Evolutionary conservation across 2,329 filamentous ascomycete genomes (phyloP), one percentile per base, ranked within the genome.

Genomic region (Talaromyces sp.): DNA sequence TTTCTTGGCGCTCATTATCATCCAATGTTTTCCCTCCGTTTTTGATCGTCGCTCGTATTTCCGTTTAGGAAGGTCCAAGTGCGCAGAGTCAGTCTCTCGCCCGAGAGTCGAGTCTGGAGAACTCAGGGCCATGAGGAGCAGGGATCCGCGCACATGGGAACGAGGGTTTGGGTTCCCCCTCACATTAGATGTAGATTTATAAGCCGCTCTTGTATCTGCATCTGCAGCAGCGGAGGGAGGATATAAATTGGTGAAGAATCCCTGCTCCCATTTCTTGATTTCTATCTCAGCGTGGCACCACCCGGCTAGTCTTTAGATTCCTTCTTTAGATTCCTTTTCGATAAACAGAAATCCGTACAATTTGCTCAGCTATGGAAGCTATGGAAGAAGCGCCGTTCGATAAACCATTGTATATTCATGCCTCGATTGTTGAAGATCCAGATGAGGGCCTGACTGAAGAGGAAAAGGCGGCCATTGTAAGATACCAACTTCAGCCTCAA

Each of bases 401-500:
- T 19, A 68, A 68, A 29, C 67, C 67, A 31, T 51, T 49, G 3
- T 10, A 47, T 15, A 22, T 22, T 13, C 31, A 64, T 29, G 34
- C 45, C 45, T 31, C 45, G 19, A 49, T 61, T 15, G 43, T 64
- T 8, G 73, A 75, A 34, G 86, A 89, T 70, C 86, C 86, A 0
- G 90, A 92, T 76, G 88, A 84, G 58, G 86, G 87, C 7, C 77
- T 91, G 70, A 88, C 83, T 45, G 84, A 84, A 1, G 87, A 86
- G 68, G 89, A 92, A 73, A 84, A 80, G 69, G 84, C 84, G 29
- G 82, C 78, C 58, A 84, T 87, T 71, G 89, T 91, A 78, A 68
- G 85, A 34, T 27, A 27, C 27, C 10, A 5, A 19, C 22, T 51
- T n/a, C 29, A n/a, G 5, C 10, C 22, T 19, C 38, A 47, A 13